A percentile compares a stretch with the other conserved stretches of the same genome.
Evolutionary conservation across 2,329 filamentous ascomycete species (phyloP).

Genomic region (Leptodontidium sp.): DNA sequence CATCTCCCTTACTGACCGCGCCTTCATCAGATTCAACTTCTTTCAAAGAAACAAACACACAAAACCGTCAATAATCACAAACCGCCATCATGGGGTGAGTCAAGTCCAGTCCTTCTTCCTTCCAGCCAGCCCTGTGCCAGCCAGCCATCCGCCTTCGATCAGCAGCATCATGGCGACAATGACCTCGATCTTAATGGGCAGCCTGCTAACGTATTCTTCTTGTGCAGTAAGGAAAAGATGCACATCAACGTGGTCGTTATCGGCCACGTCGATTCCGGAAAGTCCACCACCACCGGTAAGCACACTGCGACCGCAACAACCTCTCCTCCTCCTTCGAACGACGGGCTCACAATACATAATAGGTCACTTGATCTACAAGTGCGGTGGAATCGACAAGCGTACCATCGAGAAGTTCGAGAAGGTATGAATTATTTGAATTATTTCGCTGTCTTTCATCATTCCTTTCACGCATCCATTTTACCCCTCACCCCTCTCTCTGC

Average conservation of each 20-base stretch:
- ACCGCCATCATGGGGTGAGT: conserved; percentile 49
- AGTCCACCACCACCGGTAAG: conserved; percentile 96
- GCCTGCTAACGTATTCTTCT: conserved; percentile 39
- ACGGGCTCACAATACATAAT: conserved; percentile 51
- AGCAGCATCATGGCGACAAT: conserved; percentile 33
- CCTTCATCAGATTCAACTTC: conserved; percentile 40
- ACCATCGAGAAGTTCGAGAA: conserved; percentile 99
- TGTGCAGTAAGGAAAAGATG: conserved; percentile 86
- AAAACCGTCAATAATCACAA: conserved; percentile 40
- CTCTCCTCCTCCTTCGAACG: conserved; percentile 19
- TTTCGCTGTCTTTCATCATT: conserved; percentile 24
- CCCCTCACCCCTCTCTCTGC: conserved; percentile 23
- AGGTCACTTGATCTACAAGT: conserved; percentile 99
- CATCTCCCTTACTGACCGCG: conserved; percentile 33
- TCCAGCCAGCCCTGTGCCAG: not conserved
- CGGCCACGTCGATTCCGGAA: conserved; percentile 99
- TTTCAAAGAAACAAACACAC: conserved; percentile 38
- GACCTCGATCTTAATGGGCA: conserved; percentile 31
- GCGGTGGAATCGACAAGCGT: conserved; percentile 99
- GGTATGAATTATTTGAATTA: conserved; percentile 62
- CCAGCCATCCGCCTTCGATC: conserved; percentile 30
- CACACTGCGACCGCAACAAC: conserved; percentile 20
- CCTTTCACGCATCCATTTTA: conserved; percentile 16
- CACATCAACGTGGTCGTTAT: conserved; percentile 99
- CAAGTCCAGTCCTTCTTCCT: conserved; percentile 21